Conservation (phyloP, 495 filamentous ascomycete genomes). For the Astrothelium macrocarpum region DNA sequence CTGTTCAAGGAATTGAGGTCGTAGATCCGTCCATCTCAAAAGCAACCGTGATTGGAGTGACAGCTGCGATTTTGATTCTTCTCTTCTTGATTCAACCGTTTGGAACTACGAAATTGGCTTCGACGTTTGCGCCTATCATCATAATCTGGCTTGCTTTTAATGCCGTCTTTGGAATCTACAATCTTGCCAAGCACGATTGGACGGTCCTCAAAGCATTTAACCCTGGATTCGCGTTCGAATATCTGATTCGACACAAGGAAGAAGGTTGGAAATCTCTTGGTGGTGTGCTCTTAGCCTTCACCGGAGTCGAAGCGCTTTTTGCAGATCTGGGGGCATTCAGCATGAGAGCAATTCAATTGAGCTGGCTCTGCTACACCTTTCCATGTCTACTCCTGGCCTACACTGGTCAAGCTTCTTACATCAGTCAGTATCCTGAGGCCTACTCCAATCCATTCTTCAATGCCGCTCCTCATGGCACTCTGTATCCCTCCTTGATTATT, state of each 20-base stretch:
- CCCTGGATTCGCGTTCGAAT: conserved; percentile 17
- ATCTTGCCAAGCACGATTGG: conserved; percentile 17
- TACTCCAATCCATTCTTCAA: conserved; percentile 64
- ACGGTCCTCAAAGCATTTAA: conserved; percentile 21
- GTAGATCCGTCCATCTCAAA: conserved; percentile 39
- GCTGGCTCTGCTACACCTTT: conserved; percentile 54
- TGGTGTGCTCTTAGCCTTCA: conserved; percentile 60
- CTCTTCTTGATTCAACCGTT: conserved; percentile 64
- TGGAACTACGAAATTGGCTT: conserved; percentile 55
- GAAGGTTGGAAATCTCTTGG: conserved; percentile 57
- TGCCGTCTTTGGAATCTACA: conserved; percentile 56
- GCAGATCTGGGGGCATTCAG: conserved; percentile 63
- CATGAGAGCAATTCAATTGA: conserved; percentile 51
- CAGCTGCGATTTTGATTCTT: conserved; percentile 58
- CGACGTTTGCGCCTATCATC: conserved; percentile 60
- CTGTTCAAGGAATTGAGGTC: conserved; percentile 55
- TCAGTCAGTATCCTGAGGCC: conserved; percentile 47
- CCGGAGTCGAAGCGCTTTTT: conserved; percentile 65
- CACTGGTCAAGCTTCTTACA: conserved; percentile 62
- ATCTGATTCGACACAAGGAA: conserved; percentile 29
- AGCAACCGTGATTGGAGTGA: conserved; percentile 52
- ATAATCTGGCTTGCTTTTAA: conserved; percentile 66
- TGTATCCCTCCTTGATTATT: conserved; percentile 55
- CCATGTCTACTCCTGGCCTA: conserved; percentile 62
- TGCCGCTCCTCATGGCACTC: conserved; percentile 50